Evolutionary conservation across 768 basidiomycete species (phyloP).

Genomic region (Hygrocybe punicea): DNA sequence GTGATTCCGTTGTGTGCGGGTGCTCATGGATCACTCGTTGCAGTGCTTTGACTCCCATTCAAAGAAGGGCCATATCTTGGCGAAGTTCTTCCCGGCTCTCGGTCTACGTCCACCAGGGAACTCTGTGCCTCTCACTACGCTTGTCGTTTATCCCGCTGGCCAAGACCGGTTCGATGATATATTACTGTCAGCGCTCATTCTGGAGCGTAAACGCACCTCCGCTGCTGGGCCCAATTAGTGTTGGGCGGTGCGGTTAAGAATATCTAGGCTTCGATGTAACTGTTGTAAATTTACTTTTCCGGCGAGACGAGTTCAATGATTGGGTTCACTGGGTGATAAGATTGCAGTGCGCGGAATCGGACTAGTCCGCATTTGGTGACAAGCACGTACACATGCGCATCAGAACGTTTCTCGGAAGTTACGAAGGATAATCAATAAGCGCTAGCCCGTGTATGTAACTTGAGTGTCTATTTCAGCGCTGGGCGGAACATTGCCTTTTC

Average conservation of each 20-base stretch:
- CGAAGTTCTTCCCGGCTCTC: constrained; percentile 8
- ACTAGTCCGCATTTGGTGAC: no score
- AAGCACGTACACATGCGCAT: neutral
- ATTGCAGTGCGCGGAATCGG: neutral
- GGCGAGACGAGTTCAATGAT: no score
- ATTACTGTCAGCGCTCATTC: constrained; percentile 30
- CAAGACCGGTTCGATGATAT: constrained; percentile 33
- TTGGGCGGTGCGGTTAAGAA: neutral
- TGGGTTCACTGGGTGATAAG: no score
- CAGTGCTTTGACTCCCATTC: constrained; percentile 9
- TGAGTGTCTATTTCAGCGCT: no score
- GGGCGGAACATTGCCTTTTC: no score
- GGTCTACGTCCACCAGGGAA: constrained; percentile 8
- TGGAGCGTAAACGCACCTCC: constrained; percentile 32
- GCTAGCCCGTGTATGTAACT: no score
- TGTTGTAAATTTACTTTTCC: no score
- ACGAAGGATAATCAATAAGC: no score
- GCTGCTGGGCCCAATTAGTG: neutral
- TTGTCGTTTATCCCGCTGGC: constrained; percentile 27
- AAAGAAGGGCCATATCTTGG: constrained; percentile 7
- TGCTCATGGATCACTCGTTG: neutral
- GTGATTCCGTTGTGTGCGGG: no score
- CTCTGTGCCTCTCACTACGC: constrained; percentile 9
- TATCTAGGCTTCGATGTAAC: constrained; percentile 7
- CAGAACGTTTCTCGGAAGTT: neutral